These are phyloP conservation scores for Septoria linicola DNA, from an alignment of 2,329 filamentous ascomycete species.

Conservation along the genomic window DNA sequence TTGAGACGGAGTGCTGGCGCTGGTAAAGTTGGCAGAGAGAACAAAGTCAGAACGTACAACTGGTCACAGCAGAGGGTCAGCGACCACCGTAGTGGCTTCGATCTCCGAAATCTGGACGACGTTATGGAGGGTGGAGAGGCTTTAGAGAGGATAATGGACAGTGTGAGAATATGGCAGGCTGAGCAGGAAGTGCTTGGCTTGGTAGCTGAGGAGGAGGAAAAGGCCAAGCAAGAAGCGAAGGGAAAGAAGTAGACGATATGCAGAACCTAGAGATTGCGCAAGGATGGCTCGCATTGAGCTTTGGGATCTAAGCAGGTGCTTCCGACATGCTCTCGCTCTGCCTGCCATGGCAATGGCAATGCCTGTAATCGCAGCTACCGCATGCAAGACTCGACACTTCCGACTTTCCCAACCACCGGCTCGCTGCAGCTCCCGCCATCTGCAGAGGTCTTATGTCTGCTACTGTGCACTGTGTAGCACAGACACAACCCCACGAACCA, in stretches of 20 bases:
- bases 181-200: constrained; percentile 72
- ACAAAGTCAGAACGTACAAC: constrained; percentile 95
- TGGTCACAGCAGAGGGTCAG: constrained; percentile 76
- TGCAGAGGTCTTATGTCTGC: no score
- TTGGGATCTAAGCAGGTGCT: no score
- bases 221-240: constrained; percentile 17
- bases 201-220: constrained; percentile 33
- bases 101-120: constrained; percentile 75
- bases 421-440: no score
- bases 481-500: no score
- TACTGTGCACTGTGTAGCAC: no score
- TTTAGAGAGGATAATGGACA: constrained; percentile 73
- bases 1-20: constrained; percentile 77
- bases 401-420: no score
- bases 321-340: no score
- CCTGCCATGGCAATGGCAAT: no score
- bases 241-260: constrained; percentile 1
- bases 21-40: constrained; percentile 77
- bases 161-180: constrained; percentile 72
- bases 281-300: no score
- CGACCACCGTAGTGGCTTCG: constrained; percentile 79
- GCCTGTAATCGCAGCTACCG: no score
- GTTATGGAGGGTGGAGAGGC: constrained; percentile 74
- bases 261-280: no score
- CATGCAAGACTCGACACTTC: no score